Percentiles rank a stretch among this genome's conserved stretches.
Conservation (phyloP, 768 basidiomycete genomes). For the Cubamyces sp. region DNA sequence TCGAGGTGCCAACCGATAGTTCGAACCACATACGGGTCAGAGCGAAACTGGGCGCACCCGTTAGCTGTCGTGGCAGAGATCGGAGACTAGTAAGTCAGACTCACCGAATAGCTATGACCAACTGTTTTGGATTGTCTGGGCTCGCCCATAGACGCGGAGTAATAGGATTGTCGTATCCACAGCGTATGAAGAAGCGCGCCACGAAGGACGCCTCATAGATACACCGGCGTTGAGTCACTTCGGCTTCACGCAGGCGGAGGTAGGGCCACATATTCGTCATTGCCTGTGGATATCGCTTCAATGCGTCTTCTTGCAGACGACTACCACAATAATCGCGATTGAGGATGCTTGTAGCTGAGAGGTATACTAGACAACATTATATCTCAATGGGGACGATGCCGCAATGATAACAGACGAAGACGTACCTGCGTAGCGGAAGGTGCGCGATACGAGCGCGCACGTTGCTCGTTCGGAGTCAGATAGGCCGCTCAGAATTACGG, state of each 20-base stretch:
- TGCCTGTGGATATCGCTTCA: conserved; percentile 42
- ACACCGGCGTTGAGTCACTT: conserved; percentile 42
- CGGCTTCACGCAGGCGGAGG: conserved; percentile 52
- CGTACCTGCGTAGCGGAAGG: conserved; percentile 66
- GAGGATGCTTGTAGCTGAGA: conserved; percentile 60
- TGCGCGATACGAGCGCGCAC: conserved; percentile 59
- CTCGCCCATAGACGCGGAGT: conserved; percentile 57
- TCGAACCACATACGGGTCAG: conserved; percentile 66
- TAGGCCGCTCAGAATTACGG: conserved; percentile 57
- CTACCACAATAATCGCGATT: conserved; percentile 50
- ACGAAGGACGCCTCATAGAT: conserved; percentile 58
- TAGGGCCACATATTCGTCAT: conserved; percentile 79
- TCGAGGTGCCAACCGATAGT: conserved; percentile 50
- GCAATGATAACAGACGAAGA: not conserved
- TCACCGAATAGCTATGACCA: conserved; percentile 59
- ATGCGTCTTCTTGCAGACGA: conserved; percentile 44
- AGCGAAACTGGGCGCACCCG: conserved; percentile 52
- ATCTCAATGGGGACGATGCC: not conserved
- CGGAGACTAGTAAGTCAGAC: not conserved
- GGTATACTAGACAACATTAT: conserved; percentile 51
- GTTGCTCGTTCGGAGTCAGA: conserved; percentile 45
- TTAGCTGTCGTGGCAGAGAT: not conserved
- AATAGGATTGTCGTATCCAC: conserved; percentile 40
- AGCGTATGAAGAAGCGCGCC: conserved; percentile 36
- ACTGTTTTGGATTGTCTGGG: conserved; percentile 61